Evolutionary conservation across 169 alveolate genomes (phyloP), one percentile per base, ranked within the genome.

Genomic region (Plasmodium chabaudi): DNA sequence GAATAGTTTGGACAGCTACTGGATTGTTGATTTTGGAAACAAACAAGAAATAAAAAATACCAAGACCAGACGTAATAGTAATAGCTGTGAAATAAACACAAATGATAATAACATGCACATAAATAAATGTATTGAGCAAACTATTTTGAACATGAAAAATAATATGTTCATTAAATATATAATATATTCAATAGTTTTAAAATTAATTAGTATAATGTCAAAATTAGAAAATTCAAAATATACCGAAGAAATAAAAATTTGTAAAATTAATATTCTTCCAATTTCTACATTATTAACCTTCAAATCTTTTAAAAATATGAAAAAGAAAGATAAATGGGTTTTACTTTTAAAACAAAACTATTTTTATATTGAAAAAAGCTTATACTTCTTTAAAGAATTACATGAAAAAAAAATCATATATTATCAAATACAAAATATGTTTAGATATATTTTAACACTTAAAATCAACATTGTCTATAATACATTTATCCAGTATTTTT

Each of bases 371-470:
- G 87, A 72, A 72, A 72, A 72, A 59, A 72, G 87, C 25, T 72
- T 57, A n/a, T 72, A 72, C 59, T 72, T 57, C 59, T 72, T 72
- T 49, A 72, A 72, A 59, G 87, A 72, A 59, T 72, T 72, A 15
- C 87, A 72, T 59, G 87, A 72, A 72, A 72, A 72, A 42, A 72
- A 72, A 72, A 72, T 72, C 44, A 72, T 72, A 21, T 72, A 72
- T 63, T 56, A 23, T 15, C 87, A 72, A 44, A 72, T 72, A 57
- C 87, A 72, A 57, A 72, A 72, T 6, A 25, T 72, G 63, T 72
- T 72, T 49, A 60, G 87, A 9, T 72, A 70, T n/a, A 72, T 72
- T 51, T 61, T 72, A 72, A 72, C 42, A n/a, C 42, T 72, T 34
- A 72, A 72, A 72, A 72, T 72, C 7, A 72, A 72, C 49, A 53